phyloP scores from a whole-genome alignment of 345 rosid species.

The Lumnitzera littorea region DNA sequence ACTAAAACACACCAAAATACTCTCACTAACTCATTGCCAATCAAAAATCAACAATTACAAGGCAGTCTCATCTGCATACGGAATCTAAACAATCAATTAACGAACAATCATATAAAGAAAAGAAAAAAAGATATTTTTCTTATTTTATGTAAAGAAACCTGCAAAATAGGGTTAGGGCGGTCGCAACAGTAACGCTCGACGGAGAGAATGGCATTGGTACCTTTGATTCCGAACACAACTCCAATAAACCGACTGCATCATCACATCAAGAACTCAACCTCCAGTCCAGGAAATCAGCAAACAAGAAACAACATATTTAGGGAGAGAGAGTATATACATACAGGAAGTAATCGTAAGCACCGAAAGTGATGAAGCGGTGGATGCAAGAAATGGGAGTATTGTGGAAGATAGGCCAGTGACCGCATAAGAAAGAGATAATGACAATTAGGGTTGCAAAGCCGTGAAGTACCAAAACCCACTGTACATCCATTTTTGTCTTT shows the following conservation, averaged over 20 bases:
- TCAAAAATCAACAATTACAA: too few relatives aligned
- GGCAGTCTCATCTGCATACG: too few relatives aligned
- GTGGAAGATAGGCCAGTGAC: conserved; percentile 93
- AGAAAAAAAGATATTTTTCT: too few relatives aligned
- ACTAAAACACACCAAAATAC: too few relatives aligned
- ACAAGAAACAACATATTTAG: not conserved
- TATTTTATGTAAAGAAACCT: conserved; percentile 24
- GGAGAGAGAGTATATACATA: conserved; percentile 11
- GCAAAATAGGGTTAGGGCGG: conserved; percentile 81
- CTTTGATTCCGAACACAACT: conserved; percentile 54
- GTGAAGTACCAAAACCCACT: conserved; percentile 68
- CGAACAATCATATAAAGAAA: too few relatives aligned
- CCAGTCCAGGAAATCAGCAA: conserved; percentile 9
- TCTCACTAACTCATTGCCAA: too few relatives aligned
- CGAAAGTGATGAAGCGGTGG: conserved; percentile 76
- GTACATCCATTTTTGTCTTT: conserved; percentile 35
- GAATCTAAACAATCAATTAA: too few relatives aligned
- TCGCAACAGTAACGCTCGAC: conserved; percentile 71
- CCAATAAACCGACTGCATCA: conserved; percentile 51
- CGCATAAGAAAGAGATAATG: conserved; percentile 77
- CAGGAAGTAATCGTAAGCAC: conserved; percentile 81
- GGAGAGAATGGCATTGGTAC: conserved; percentile 37
- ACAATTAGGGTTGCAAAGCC: conserved; percentile 55
- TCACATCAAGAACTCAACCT: conserved; percentile 6
- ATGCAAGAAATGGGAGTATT: conserved; percentile 69